Conservation (phyloP, 352 stramenopile species). For the Globisporangium middletonii region DNA sequence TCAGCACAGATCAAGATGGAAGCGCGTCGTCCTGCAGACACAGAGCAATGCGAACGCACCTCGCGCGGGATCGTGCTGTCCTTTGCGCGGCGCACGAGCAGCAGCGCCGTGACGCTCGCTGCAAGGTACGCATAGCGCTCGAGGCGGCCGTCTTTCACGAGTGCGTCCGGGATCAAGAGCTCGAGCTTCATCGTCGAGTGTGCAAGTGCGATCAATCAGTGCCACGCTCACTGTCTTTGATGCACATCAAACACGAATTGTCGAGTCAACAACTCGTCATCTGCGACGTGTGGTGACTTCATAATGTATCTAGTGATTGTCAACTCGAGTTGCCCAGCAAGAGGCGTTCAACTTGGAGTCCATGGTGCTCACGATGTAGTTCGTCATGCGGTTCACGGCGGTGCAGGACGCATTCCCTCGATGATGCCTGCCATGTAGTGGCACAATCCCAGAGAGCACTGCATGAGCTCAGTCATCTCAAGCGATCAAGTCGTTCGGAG, state of each 20-base stretch:
- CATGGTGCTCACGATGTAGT: too few species aligned
- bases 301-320: neutral
- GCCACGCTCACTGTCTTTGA: too few species aligned
- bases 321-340: too few species aligned
- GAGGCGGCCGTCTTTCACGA: conserved; percentile 7
- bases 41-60: conserved; percentile 2
- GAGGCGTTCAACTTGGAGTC: too few species aligned
- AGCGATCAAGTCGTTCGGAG: too few species aligned
- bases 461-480: too few species aligned
- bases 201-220: neutral
- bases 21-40: neutral
- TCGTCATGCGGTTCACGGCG: too few species aligned
- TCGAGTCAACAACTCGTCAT: neutral
- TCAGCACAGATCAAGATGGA: neutral
- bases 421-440: too few species aligned
- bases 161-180: conserved; percentile 11
- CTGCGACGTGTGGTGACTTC: neutral
- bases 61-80: conserved; percentile 16
- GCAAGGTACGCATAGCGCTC: conserved; percentile 12
- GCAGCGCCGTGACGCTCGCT: conserved; percentile 9
- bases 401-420: too few species aligned
- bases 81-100: conserved; percentile 13
- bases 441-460: too few species aligned
- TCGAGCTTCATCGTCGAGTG: conserved; percentile 9
- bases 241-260: neutral